Evolutionary conservation across 305 asterid species (phyloP).

Genomic region (Solanum aculeatissimum): DNA sequence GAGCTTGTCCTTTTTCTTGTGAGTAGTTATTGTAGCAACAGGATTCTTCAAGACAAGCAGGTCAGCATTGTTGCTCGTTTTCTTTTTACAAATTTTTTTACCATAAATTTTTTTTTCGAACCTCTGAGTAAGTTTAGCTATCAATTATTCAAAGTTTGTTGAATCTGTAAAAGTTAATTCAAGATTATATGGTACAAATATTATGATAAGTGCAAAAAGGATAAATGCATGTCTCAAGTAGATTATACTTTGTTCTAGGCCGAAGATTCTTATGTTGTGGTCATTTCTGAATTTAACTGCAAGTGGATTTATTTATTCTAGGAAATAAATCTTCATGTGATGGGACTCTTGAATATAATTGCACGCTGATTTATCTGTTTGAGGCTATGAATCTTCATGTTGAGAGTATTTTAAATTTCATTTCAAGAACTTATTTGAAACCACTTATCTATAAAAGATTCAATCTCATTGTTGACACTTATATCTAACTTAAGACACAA

Average conservation of each 20-base stretch:
- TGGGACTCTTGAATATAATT: neutral
- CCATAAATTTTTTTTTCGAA: constrained; percentile 1
- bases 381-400: neutral
- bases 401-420: neutral
- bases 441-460: neutral
- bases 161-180: neutral
- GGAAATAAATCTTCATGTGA: neutral
- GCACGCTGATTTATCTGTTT: neutral
- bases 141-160: neutral
- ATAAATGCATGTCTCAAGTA: neutral
- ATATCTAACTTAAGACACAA: too few species aligned
- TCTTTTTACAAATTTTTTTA: neutral
- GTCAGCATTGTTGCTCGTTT: neutral
- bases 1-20: neutral
- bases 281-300: neutral
- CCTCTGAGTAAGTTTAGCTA: neutral
- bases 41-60: constrained; percentile 12
- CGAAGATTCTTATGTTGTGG: neutral
- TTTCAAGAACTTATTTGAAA: neutral
- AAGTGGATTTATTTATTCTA: neutral
- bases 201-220: neutral
- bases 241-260: neutral
- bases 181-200: neutral
- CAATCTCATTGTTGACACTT: neutral
- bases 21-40: neutral